phyloP scores from a whole-genome alignment of 2,329 filamentous ascomycete genomes.

The Corynespora cassiicola region DNA sequence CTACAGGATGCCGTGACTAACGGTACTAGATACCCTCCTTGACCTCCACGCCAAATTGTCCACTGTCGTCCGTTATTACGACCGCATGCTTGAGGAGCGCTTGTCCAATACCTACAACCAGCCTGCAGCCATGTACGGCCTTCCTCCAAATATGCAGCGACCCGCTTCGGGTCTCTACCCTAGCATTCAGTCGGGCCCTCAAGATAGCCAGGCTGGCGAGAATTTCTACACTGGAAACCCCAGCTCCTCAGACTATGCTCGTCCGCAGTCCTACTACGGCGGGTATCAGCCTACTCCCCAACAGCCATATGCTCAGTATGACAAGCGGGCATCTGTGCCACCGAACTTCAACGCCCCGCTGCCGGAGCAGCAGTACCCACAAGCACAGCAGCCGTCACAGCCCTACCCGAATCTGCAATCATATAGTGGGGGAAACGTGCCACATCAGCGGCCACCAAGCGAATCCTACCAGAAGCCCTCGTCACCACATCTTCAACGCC shows the following conservation, averaged over 20 bases:
- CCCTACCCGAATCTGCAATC: constrained; percentile 40
- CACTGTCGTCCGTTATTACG: constrained; percentile 96
- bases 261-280: constrained; percentile 61
- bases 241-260: constrained; percentile 54
- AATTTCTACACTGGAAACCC: constrained; percentile 80
- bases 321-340: constrained; percentile 38
- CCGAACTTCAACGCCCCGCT: constrained; percentile 32
- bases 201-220: constrained; percentile 65
- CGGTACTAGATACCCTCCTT: constrained; percentile 76
- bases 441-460: constrained; percentile 32
- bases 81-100: constrained; percentile 95
- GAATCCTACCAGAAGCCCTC: constrained; percentile 36
- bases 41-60: constrained; percentile 95
- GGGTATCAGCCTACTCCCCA: constrained; percentile 48
- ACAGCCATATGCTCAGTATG: constrained; percentile 46
- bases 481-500: constrained; percentile 46
- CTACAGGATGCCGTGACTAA: constrained; percentile 38
- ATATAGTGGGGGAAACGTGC: constrained; percentile 20
- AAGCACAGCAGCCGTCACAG: constrained; percentile 42
- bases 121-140: constrained; percentile 58
- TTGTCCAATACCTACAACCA: constrained; percentile 92
- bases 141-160: constrained; percentile 43
- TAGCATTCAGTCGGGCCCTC: constrained; percentile 56
- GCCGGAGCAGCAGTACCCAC: constrained; percentile 37
- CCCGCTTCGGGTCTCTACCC: constrained; percentile 72